Evolutionary conservation across 805 yeast species (phyloP).

Genomic region (Spathaspora passalidarum): DNA sequence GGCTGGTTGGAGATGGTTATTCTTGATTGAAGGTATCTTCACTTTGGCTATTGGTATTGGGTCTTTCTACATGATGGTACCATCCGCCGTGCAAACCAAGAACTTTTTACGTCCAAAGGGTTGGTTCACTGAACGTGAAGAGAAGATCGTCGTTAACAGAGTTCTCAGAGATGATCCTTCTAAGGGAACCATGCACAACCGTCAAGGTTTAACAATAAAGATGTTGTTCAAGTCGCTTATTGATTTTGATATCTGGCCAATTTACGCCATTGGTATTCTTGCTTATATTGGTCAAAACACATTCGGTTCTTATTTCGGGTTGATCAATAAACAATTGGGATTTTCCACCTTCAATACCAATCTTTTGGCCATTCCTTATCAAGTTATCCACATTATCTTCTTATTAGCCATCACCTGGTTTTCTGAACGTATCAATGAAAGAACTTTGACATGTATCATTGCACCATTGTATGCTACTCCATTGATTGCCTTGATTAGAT

Average conservation of each 20-base stretch:
- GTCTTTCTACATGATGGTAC: constrained; percentile 46
- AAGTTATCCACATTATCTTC: constrained; percentile 30
- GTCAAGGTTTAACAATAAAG: constrained; percentile 46
- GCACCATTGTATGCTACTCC: constrained; percentile 10
- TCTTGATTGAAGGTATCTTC: constrained; percentile 55
- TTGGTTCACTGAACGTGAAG: constrained; percentile 47
- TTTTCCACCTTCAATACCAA: constrained; percentile 21
- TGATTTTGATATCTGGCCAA: constrained; percentile 57
- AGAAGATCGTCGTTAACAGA: constrained; percentile 54
- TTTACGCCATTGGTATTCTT: constrained; percentile 31
- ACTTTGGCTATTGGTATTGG: constrained; percentile 51
- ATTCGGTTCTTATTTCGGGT: constrained; percentile 10
- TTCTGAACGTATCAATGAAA: constrained; percentile 31
- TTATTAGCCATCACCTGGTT: constrained; percentile 34
- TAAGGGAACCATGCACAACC: constrained; percentile 60
- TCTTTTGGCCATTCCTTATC: constrained; percentile 21
- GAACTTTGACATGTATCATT: constrained; percentile 9
- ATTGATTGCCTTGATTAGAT: constrained; percentile 7
- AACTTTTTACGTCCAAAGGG: constrained; percentile 46
- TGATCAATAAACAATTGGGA: constrained; percentile 17
- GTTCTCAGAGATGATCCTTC: constrained; percentile 60
- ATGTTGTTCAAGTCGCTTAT: constrained; percentile 37
- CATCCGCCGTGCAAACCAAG: constrained; percentile 49
- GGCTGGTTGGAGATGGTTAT: constrained; percentile 62
- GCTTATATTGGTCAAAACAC: constrained; percentile 21